phyloP scores from a whole-genome alignment of 257 asterid genomes.

The Petunia axillaris region DNA sequence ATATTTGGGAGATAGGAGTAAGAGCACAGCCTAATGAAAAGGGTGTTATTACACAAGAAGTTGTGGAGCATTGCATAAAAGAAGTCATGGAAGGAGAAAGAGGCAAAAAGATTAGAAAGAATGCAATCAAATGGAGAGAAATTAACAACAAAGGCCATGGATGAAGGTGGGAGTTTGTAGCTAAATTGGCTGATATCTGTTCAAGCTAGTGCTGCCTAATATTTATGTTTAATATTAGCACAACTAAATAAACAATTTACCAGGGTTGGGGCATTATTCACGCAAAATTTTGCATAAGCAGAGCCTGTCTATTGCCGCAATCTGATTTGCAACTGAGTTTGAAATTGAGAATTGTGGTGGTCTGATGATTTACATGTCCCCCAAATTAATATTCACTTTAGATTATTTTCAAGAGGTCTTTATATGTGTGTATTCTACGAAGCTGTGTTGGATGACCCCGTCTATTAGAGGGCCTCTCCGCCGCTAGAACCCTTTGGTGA shows the following conservation, averaged over 20 bases:
- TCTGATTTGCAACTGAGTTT: neutral
- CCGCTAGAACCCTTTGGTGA: no score
- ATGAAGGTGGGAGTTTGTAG: slow-evolving; percentile 24
- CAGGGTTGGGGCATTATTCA: neutral
- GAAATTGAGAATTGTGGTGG: neutral
- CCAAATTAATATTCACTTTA: neutral
- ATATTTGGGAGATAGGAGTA: slow-evolving; percentile 31
- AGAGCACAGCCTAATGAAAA: slow-evolving; percentile 16
- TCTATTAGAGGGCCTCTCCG: no score
- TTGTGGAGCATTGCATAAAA: slow-evolving; percentile 24
- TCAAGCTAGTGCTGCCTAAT: neutral
- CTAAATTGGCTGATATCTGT: neutral
- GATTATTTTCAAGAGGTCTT: no score
- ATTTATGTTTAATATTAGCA: neutral
- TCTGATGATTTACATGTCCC: neutral
- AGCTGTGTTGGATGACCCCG: no score
- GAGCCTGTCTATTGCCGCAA: neutral
- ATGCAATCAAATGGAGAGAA: slow-evolving; percentile 32
- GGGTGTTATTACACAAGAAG: slow-evolving; percentile 25
- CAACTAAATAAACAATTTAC: neutral
- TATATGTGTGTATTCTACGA: no score
- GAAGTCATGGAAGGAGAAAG: slow-evolving; percentile 34
- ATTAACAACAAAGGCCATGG: slow-evolving; percentile 33
- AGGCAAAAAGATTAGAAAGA: slow-evolving; percentile 18
- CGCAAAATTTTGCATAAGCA: neutral